Conservation (phyloP, 2,329 filamentous ascomycete species). For the Talaromyces sp. region DNA sequence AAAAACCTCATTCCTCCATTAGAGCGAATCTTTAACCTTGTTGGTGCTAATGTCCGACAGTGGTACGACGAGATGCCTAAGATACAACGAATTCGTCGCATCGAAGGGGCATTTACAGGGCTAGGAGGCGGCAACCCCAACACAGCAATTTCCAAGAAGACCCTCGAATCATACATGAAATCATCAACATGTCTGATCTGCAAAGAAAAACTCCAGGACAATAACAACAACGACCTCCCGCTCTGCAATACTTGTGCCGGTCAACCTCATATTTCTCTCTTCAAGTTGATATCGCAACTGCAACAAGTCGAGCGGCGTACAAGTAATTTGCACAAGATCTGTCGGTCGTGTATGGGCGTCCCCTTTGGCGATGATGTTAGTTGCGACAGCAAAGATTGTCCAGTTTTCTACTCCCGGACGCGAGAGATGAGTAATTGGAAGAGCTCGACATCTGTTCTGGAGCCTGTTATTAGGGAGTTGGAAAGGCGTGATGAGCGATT, state of each 20-base stretch:
- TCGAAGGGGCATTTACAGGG: constrained; percentile 44
- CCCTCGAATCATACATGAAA: constrained; percentile 91
- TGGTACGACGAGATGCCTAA: constrained; percentile 99
- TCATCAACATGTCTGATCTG: constrained; percentile 78
- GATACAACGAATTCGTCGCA: constrained; percentile 67
- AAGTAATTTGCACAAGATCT: constrained; percentile 65
- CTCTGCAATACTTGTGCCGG: constrained; percentile 40
- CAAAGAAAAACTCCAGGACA: constrained; percentile 52
- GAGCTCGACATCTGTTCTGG: constrained; percentile 35
- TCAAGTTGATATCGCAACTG: constrained; percentile 62
- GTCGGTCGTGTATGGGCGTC: constrained; percentile 73
- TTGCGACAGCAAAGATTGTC: constrained; percentile 89
- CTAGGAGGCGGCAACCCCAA: constrained; percentile 21
- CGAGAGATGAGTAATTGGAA: constrained; percentile 37
- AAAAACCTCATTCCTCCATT: constrained; percentile 95
- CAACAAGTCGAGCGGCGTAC: constrained; percentile 62
- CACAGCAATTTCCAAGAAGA: constrained; percentile 53
- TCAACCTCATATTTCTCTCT: constrained; percentile 55
- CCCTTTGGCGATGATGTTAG: constrained; percentile 71
- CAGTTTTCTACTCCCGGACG: constrained; percentile 70
- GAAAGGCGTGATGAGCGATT: constrained; percentile 34
- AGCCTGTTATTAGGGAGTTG: constrained; percentile 37
- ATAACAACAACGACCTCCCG: constrained; percentile 35
- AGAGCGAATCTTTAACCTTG: constrained; percentile 93
- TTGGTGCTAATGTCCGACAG: constrained; percentile 81